Evolutionary conservation across 768 basidiomycete species (phyloP), one percentile per base, ranked within the genome.

Genomic region (Mycena pura): DNA sequence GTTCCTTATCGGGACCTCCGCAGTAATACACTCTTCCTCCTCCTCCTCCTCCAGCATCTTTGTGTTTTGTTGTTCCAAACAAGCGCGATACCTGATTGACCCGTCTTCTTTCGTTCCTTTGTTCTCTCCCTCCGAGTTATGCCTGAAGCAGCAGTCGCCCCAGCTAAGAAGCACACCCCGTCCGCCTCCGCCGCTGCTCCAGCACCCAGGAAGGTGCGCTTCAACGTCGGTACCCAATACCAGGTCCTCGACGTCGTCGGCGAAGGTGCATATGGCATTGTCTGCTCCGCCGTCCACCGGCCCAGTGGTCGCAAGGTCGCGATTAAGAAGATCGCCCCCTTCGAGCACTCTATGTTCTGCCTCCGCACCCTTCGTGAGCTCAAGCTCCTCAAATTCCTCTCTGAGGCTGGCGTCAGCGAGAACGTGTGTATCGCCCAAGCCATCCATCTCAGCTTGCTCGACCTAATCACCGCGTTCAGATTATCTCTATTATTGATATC

Each of bases 281-380:
- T 98, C 61, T 95, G 92, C 76, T 96, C 95, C 22, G 96, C 96
- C 5, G 79, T 95, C 3, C 95, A 99, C 72, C 74, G 86, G 62
- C 89, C 93, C 2, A 92, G 91, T 51, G 88, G 89, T 51, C 90
- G 93, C 60, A 94, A 94, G 75, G 96, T 99, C 62, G 96, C 96
- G 54, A 95, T 97, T 82, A 97, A 97, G 83, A 93, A 93, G 79
- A 95, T 97, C 77, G 88, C 91, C 0, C 95, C 95, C 6, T 97
- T 96, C 68, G 95, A 96, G 73, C 95, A 96, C 72, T 89, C 94
- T 58, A 94, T 96, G 92, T 96, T 95, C 78, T 93, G 92, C 71
- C 82, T 95, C 72, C 81, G 90, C 48, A 96, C 95, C n/a, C 81
- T 96, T 48, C 86, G 95, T 63, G 95, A 93, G 74, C 82, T 93